Evolutionary conservation across 345 rosid species (phyloP).

Genomic region (Trapa bicornis): DNA sequence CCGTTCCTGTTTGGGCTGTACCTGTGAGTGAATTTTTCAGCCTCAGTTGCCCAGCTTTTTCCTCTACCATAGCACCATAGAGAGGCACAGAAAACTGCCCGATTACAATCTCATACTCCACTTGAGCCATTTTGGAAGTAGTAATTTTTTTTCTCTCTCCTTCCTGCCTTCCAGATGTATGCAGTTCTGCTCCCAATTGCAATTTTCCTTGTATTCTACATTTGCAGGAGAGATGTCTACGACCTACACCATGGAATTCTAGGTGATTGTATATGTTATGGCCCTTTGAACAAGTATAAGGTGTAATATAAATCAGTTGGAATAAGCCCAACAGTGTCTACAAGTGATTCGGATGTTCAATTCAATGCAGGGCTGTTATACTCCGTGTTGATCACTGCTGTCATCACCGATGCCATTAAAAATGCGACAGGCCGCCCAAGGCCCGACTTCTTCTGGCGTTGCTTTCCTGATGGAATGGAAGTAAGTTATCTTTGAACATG

Average conservation of each 20-base stretch:
- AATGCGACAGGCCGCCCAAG: conserved; percentile 76
- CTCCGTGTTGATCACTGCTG: conserved; percentile 55
- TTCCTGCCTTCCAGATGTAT: conserved; percentile 28
- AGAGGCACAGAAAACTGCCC: background rate
- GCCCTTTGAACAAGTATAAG: conserved; percentile 1
- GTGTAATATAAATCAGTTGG: conserved; percentile 2
- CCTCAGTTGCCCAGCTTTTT: background rate
- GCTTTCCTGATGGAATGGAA: conserved; percentile 87
- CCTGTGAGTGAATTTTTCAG: conserved; percentile 33
- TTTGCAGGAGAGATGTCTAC: conserved; percentile 60
- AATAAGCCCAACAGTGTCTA: background rate
- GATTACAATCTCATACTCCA: background rate
- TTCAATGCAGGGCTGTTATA: conserved; percentile 53
- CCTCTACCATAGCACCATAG: background rate
- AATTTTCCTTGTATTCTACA: conserved; percentile 44
- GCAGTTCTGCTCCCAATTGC: conserved; percentile 50
- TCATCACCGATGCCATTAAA: conserved; percentile 68
- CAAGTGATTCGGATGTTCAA: background rate
- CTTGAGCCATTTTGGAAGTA: background rate
- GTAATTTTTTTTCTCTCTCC: conserved; percentile 2
- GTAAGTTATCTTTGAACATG: conserved; percentile 19
- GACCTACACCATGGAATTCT: conserved; percentile 85
- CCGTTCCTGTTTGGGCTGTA: conserved; percentile 72
- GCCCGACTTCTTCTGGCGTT: conserved; percentile 97
- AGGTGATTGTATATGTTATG: conserved; percentile 27